Conservation (phyloP, 108 stramenopile species). For the Pseudonitzschia pungens region DNA sequence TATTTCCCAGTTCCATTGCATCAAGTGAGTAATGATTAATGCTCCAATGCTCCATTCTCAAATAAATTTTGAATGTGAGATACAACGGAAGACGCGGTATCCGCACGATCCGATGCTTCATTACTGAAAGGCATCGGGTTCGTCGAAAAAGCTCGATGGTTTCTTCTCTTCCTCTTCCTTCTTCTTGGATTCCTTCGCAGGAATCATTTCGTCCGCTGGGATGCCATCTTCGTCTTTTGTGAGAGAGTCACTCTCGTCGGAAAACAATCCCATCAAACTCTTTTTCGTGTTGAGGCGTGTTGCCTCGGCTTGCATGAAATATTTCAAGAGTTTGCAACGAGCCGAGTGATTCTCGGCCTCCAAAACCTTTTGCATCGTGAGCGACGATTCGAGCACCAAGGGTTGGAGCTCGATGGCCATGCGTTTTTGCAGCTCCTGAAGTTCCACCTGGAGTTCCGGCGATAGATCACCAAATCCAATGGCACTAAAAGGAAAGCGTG, state of each 20-base stretch:
- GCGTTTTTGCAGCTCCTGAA: slow-evolving; percentile 71
- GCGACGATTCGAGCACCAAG: slow-evolving; percentile 68
- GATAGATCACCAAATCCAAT: slow-evolving; percentile 79
- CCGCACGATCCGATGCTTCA: neutral
- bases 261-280: slow-evolving; percentile 65
- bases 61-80: neutral
- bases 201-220: slow-evolving; percentile 33
- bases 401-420: slow-evolving; percentile 77
- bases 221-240: slow-evolving; percentile 6
- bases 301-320: slow-evolving; percentile 74
- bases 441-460: slow-evolving; percentile 70
- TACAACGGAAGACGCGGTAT: neutral
- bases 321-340: slow-evolving; percentile 56
- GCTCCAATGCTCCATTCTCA: neutral
- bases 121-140: slow-evolving; percentile 63
- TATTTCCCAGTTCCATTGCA: neutral
- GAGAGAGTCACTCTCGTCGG: neutral
- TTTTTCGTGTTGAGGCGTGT: slow-evolving; percentile 72
- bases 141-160: slow-evolving; percentile 46
- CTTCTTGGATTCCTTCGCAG: neutral
- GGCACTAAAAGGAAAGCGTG: slow-evolving; percentile 34
- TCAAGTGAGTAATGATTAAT: neutral
- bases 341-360: slow-evolving; percentile 68
- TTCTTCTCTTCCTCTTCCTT: slow-evolving; percentile 17
- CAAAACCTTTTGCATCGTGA: slow-evolving; percentile 84